A percentile compares a stretch with the other conserved stretches of the same genome.
Conservation (phyloP, 768 basidiomycete species). For the Tricholoma matsutake region DNA sequence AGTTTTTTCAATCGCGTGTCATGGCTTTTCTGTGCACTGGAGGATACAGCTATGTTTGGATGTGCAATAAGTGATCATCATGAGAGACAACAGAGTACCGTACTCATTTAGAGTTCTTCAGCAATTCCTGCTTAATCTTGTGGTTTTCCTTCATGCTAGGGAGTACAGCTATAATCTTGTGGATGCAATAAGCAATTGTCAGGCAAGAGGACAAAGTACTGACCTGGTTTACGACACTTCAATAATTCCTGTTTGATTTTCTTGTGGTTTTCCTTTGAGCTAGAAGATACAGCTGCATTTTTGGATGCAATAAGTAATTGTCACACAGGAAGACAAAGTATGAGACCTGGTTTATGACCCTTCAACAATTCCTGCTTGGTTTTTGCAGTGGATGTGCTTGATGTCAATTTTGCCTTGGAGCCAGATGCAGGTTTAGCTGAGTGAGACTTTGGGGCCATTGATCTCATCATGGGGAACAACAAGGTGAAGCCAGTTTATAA, state of each 20-base stretch:
- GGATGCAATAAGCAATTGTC: neutral
- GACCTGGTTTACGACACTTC: neutral
- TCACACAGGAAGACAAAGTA: neutral
- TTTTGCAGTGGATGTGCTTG: neutral
- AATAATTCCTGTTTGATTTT: neutral
- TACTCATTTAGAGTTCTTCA: neutral
- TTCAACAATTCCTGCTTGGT: conserved; percentile 1
- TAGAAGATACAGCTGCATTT: neutral
- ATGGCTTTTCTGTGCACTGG: neutral
- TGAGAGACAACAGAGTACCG: neutral
- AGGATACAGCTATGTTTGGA: neutral
- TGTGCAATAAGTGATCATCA: neutral
- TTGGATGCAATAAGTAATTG: neutral
- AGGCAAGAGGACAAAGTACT: neutral
- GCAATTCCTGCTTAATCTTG: neutral
- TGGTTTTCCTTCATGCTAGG: neutral
- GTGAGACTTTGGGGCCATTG: conserved; percentile 1
- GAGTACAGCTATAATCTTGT: neutral
- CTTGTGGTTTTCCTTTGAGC: neutral
- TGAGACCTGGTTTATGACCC: neutral
- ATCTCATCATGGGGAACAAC: neutral
- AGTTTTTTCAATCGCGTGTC: neutral
- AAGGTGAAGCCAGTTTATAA: neutral
- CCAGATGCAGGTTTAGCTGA: neutral
- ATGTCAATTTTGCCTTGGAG: neutral